Base-by-base conservation (phyloP, 306 rosid species). In the Delonix regia region DNA sequence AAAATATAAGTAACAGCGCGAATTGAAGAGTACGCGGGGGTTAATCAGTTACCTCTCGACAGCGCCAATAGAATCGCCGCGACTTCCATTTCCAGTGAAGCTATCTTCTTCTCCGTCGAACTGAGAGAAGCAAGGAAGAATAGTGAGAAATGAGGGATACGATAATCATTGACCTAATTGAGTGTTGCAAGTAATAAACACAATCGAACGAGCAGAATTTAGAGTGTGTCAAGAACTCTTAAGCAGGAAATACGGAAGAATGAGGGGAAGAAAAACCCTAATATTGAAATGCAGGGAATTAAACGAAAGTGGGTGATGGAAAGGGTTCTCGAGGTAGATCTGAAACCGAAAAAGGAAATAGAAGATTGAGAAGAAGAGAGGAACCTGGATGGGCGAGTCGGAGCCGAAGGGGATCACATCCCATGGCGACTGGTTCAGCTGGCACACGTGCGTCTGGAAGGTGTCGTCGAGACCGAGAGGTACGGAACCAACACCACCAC, bases 351-450 rank as follows among this genome's bases (percentile, higher is more conserved):
- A 83, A 67, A 18, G 28, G 22, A 71, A 49, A 61, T 19, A 18
- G 27, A 47, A 77, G 82, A 62, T 38, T 34, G 69, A 28, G 36
- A 51, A 45, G 13, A 71, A 77, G 76, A 1, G 6, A 57, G 60
- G 64, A 77, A 94, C 97, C 94, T 88, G 90, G 86, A 72, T 30
- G 9, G 86, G 22, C 14, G 69, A 82, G 87, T 79, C 80, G 9
- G 81, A 83, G 49, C 61, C 78, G 75, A 89, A 85, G 78, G 91
- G 85, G 87, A 83, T 86, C 84, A 87, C 89, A 87, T 94, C 98
- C 98, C 98, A 94, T n/a, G 97, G 91, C 7, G 94, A 90, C 82
- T 89, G 98, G 82, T 92, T 94, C 51, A 94, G 89, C 79, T 80
- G 90, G 83, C 98, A 94, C 74, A 90, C 82, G 85, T 90, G 93